Conservation (phyloP, 805 yeast genomes). For the Metschnikowia kofuensis region DNA sequence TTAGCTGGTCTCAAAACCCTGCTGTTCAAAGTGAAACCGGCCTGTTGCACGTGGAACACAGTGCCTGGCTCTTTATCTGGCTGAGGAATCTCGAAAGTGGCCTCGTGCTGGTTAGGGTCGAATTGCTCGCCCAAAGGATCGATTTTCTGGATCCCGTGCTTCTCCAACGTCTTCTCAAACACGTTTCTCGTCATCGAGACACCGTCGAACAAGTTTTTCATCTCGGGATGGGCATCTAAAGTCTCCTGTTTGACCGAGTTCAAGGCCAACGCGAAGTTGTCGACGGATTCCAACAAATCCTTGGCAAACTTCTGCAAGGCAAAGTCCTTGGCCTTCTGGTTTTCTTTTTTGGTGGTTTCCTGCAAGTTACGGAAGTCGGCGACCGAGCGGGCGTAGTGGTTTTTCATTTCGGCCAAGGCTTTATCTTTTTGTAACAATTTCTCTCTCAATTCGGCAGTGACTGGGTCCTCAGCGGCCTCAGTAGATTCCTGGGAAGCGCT, state of each 20-base stretch:
- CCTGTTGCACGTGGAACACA: slow-evolving; percentile 87
- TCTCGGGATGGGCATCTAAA: slow-evolving; percentile 39
- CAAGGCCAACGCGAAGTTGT: slow-evolving; percentile 85
- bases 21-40: slow-evolving; percentile 80
- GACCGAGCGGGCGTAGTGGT: slow-evolving; percentile 74
- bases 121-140: slow-evolving; percentile 83
- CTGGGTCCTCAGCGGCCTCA: slow-evolving; percentile 20
- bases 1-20: slow-evolving; percentile 93
- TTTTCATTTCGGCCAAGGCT: slow-evolving; percentile 79
- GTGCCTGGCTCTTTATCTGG: slow-evolving; percentile 91
- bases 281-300: slow-evolving; percentile 85
- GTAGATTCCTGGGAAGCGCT: slow-evolving; percentile 3
- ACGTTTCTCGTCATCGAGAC: slow-evolving; percentile 86
- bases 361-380: slow-evolving; percentile 94
- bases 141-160: slow-evolving; percentile 77
- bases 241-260: slow-evolving; percentile 66
- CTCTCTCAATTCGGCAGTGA: slow-evolving; percentile 41
- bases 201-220: slow-evolving; percentile 79
- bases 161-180: slow-evolving; percentile 76
- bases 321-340: slow-evolving; percentile 82
- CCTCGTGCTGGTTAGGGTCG: slow-evolving; percentile 92
- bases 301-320: slow-evolving; percentile 90
- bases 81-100: slow-evolving; percentile 82
- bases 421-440: slow-evolving; percentile 61
- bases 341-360: slow-evolving; percentile 83